Percentiles rank a stretch among this genome's conserved stretches.
Evolutionary conservation across 2,329 filamentous ascomycete species (phyloP).

Genomic region (Alternaria gaisen): DNA sequence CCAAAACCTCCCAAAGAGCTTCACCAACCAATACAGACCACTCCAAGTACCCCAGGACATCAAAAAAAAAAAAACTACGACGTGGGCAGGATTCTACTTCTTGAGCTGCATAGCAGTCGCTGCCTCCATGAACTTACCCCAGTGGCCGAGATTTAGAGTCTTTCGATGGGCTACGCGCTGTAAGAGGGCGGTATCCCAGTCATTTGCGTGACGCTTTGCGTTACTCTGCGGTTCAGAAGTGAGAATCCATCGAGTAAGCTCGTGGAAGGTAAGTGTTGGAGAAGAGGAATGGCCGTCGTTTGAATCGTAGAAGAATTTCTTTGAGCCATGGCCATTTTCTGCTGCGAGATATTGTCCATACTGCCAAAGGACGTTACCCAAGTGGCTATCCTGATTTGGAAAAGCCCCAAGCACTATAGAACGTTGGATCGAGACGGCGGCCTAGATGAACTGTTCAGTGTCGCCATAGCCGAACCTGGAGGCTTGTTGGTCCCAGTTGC

Average conservation of each 20-base stretch:
- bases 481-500: background rate
- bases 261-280: background rate
- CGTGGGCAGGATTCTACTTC: background rate
- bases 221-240: background rate
- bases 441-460: background rate
- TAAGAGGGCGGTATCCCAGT: background rate
- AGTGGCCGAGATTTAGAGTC: no score
- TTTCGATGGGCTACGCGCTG: no score
- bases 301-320: background rate
- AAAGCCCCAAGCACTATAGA: no score
- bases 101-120: no score
- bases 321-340: background rate
- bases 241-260: background rate
- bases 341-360: background rate
- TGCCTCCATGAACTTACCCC: no score
- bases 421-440: no score
- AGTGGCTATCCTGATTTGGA: no score
- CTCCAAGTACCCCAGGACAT: rapidly evolving
- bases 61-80: background rate
- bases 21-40: background rate
- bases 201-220: background rate
- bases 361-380: background rate
- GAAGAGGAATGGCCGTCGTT: background rate
- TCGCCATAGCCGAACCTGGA: background rate
- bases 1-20: background rate